Conservation (phyloP, 176 grass and related monocot species). For the Saccharum officinarum region DNA sequence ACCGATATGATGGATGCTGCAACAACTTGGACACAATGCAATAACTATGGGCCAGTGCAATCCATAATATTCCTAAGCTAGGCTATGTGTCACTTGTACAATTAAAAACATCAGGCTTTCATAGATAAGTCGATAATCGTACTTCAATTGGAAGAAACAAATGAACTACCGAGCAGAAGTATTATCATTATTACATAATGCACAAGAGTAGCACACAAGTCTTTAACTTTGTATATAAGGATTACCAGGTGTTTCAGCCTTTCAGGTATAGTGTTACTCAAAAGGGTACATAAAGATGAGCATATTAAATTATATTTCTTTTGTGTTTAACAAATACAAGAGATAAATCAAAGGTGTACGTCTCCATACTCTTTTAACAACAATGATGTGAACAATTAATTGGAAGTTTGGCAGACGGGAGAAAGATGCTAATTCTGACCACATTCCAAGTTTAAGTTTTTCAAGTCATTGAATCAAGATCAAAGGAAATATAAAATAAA, state of each 20-base stretch:
- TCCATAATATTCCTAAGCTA: constrained; percentile 25
- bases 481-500: neutral
- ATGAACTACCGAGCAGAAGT: neutral
- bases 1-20: neutral
- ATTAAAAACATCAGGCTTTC: neutral
- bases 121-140: neutral
- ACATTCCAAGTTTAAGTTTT: constrained; percentile 18
- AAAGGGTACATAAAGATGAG: neutral
- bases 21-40: constrained; percentile 11
- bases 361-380: neutral
- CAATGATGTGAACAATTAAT: neutral
- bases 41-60: constrained; percentile 14
- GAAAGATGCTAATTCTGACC: neutral
- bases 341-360: neutral
- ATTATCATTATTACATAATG: neutral
- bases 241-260: neutral
- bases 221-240: neutral
- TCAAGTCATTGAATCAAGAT: neutral
- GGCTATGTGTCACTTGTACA: constrained; percentile 23
- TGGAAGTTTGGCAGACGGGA: neutral
- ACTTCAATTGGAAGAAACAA: constrained; percentile 4
- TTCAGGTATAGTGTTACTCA: neutral
- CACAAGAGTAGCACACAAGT: neutral
- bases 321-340: neutral
- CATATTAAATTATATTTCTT: neutral